Percentiles rank a stretch among this genome's conserved stretches.
Conservation (phyloP, 208 protist species). For the Balamuthia mandrillaris region DNA sequence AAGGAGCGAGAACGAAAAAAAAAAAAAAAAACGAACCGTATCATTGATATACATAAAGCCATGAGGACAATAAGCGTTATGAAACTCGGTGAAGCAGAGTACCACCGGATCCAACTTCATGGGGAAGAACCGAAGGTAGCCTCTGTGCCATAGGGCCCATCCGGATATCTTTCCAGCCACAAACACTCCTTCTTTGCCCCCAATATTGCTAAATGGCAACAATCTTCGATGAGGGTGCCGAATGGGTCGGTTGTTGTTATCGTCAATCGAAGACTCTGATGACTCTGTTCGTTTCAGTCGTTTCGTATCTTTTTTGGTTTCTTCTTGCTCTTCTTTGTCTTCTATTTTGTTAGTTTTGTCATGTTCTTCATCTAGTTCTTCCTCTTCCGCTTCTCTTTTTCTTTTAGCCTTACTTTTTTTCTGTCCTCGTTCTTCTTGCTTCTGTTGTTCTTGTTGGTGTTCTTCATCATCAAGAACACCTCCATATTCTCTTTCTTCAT, state of each 20-base stretch:
- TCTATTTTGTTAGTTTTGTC: background rate
- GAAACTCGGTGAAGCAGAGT: conserved; percentile 1
- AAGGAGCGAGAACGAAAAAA: no score
- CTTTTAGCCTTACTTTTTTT: no score
- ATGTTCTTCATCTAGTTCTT: background rate
- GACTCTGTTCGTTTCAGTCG: no score
- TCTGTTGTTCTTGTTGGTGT: no score
- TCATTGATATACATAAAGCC: conserved; percentile 37
- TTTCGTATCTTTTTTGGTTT: no score
- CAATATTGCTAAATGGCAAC: background rate
- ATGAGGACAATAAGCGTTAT: conserved; percentile 28
- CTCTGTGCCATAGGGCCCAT: conserved; percentile 13
- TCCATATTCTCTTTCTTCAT: no score
- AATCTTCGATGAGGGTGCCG: conserved; percentile 3
- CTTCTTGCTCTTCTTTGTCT: no score
- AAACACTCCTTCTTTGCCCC: background rate
- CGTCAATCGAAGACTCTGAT: no score
- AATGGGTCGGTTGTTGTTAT: background rate
- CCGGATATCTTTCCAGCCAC: background rate
- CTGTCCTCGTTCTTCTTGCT: background rate
- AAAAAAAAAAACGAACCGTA: background rate
- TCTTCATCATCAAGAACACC: no score
- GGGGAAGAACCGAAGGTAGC: conserved; percentile 13
- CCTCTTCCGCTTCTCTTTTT: background rate
- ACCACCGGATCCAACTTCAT: conserved; percentile 28